Evolutionary conservation across 2,329 filamentous ascomycete species (phyloP), one percentile per base, ranked within the genome.

Genomic region (Penicillium sclerotigenum): DNA sequence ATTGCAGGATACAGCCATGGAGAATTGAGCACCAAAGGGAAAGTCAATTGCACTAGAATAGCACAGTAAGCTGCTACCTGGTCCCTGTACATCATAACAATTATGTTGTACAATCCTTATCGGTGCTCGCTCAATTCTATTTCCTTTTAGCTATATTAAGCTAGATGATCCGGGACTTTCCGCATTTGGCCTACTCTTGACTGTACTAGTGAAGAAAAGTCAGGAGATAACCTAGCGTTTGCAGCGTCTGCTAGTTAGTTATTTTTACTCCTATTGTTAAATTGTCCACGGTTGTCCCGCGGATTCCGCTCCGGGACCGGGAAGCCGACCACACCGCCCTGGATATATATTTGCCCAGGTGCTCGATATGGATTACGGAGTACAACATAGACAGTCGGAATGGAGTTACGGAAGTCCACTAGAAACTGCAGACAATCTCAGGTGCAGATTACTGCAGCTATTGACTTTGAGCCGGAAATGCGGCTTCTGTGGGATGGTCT

Each of bases 271-370:
- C n/a, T n/a, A n/a, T 33, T 2, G 31, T 14, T 33, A 42, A 13
- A 42, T 42, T 18, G 16, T 24, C 8, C 31, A 7, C 45, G 34
- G 34, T 24, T n/a, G 1, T 33, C 20, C 37, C 14, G 48, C 26
- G n/a, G n/a, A 50, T 42, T 34, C 29, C 48, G 47, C 47, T 26
- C 33, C 28, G 48, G 26, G 47, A n/a, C 36, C 34, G 47, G 48
- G 37, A 51, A 51, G 38, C 48, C 48, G 48, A 43, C 16, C 20
- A 51, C 48, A 43, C 48, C 37, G 47, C 31, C 33, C 5, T 22
- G 34, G 5, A 3, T 43, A 3, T 50, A 43, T 42, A 31, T 18
- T 34, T 40, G 7, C 26, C 26, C 7, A 28, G 26, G 26, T 28
- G 14, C 16, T n/a, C 10, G 16, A 36, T 10, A 33, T 1, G 42